Base-by-base conservation (phyloP, 768 basidiomycete genomes). In the Mycena epipterygia region DNA sequence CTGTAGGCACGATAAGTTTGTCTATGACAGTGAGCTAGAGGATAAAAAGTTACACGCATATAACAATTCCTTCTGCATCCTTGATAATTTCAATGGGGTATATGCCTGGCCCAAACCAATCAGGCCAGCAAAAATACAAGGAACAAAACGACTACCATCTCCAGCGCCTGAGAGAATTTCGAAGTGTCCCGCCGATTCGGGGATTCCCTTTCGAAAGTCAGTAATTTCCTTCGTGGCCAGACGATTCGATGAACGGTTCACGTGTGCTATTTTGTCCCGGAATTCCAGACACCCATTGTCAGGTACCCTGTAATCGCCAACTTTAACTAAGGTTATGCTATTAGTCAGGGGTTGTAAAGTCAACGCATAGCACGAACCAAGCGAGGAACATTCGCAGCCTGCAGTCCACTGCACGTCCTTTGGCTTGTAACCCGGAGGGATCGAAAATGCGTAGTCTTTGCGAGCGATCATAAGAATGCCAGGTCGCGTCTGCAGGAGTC, bases 81-180 rank as follows among this genome's bases (percentile, higher is more conserved):
- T 52, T 67, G 55, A 72, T 48, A 8, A 72, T 52, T 52, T 67
- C 59, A 11, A 72, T 51, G 5, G 70, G 70, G 23, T 67, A 72
- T 11, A 67, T 72, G 9, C 70, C 68, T 70, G 29, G n/a, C n/a
- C 32, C 14, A 6, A 9, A 44, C 1, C 32, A 29, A 33, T 42
- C 17, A 30, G 49, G 37, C 27, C 5, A 37, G n/a, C 11, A 2
- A 17, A 19, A 29, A 16, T 23, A 25, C 29, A 33, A 25, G 11
- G 25, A 42, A 30, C 2, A 39, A 5, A 30, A n/a, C 41, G 8
- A 9, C 1, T 56, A 71, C 70, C 67, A 42, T 72, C 71, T 17
- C 71, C 66, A 5, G 71, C 66, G 23, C 71, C 62, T 1, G 71
- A 67, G 42, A 72, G 70, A 19, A 71, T 65, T 32, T 71, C 64